Conservation (phyloP, 164 flowering plant genomes). For the Pachysandra terminalis region DNA sequence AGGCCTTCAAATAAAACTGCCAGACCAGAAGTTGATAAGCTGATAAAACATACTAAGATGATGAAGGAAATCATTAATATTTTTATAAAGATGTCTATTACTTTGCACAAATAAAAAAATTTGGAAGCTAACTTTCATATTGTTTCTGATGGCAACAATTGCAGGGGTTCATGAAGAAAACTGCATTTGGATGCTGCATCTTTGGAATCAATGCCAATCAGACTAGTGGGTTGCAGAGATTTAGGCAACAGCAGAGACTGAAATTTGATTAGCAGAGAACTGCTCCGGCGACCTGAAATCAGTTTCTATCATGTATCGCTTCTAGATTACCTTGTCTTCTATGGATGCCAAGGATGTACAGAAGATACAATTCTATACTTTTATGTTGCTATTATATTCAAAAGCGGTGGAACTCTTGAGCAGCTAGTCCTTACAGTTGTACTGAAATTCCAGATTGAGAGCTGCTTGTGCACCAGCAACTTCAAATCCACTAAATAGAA, state of each 20-base stretch:
- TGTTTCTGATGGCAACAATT: constrained; percentile 4
- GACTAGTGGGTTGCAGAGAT: constrained; percentile 2
- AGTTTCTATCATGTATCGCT: neutral
- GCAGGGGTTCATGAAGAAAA: constrained; percentile 24
- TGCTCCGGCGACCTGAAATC: neutral
- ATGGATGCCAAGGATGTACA: neutral
- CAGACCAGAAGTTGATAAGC: too few relatives aligned
- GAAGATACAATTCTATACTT: neutral
- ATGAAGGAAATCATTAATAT: neutral
- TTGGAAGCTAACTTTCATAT: neutral
- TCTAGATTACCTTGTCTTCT: neutral
- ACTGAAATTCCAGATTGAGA: neutral
- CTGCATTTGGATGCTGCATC: constrained; percentile 18
- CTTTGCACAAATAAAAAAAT: constrained; percentile 1
- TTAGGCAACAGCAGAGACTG: constrained; percentile 8
- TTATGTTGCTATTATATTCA: neutral
- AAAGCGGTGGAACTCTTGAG: constrained; percentile 1
- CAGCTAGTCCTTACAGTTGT: neutral
- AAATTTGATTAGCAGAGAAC: constrained; percentile 13
- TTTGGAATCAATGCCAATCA: constrained; percentile 8
- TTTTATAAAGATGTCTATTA: neutral
- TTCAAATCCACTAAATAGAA: constrained; percentile 6
- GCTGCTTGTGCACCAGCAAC: constrained; percentile 2
- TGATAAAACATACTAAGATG: too few relatives aligned
- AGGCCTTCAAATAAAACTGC: neutral